Evolutionary conservation across 345 rosid genomes (phyloP), one percentile per base, ranked within the genome.

Genomic region (Citrus reticulata): DNA sequence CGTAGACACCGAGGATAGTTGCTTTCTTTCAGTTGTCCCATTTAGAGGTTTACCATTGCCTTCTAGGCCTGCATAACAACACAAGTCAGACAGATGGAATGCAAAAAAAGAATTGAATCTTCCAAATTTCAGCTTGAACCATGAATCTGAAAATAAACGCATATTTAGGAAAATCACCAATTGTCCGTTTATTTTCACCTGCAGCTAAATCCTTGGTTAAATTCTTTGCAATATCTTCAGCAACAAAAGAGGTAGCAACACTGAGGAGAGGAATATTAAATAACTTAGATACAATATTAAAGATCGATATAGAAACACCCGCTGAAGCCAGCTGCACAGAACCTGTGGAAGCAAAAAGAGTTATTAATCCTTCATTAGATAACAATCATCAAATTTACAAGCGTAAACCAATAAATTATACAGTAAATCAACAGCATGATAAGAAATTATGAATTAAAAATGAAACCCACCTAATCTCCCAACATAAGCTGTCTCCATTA

Each of bases 401-500:
- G 72, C 24, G 54, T 49, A 29, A 75, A 66, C 51, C 46, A 42
- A 65, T n/a, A 25, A 37, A 55, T n/a, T 58, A 61, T 17, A 63
- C 7, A 30, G 34, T 60, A 25, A 74, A 61, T 40, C 34, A 75
- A 37, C 14, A 55, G 5, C 19, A 19, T 19, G 5, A 46, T 46
- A 46, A 11, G 51, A 62, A 70, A 20, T 66, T n/a, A 11, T 10
- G 22, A 25, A 7, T 35, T 51, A 70, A 73, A 66, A 51, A 72
- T 29, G 42, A 70, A 66, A 68, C 35, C 81, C 86, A 96, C 98
- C 97, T 69, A 93, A 83, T 88, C 97, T 89, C 51, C 99, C 99
- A 74, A 96, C 93, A 87, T 90, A 96, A 46, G 97, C 97, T 25
- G 97, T 96, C 86, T 96, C 98, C 97, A 96, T 91, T 77, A 94